Evolutionary conservation across 768 basidiomycete species (phyloP).

Genomic region (Cubamyces sp.): DNA sequence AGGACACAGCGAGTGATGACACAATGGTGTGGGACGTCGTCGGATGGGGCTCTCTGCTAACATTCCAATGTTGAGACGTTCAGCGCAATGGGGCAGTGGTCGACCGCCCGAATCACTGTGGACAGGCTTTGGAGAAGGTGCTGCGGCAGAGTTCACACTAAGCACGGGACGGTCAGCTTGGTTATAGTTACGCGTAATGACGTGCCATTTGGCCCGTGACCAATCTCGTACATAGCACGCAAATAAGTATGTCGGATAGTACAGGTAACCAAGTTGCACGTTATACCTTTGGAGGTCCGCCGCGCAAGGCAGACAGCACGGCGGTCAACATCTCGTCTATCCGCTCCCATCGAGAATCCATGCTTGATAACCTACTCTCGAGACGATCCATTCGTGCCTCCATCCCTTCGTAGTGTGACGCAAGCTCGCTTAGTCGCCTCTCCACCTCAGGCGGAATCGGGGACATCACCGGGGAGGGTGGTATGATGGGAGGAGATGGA

Average conservation of each 20-base stretch:
- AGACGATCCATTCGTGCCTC: constrained; percentile 4
- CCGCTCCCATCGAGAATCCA: background rate
- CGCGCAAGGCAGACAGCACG: background rate
- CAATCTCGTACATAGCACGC: too few relatives aligned
- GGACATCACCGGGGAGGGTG: background rate
- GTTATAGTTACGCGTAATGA: too few relatives aligned
- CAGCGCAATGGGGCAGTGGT: too few relatives aligned
- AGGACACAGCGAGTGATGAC: too few relatives aligned
- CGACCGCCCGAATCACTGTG: too few relatives aligned
- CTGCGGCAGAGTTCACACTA: too few relatives aligned
- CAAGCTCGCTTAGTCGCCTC: background rate
- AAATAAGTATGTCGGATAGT: background rate
- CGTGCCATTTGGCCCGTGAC: too few relatives aligned
- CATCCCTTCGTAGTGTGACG: background rate
- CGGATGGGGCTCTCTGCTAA: too few relatives aligned
- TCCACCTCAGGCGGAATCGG: background rate
- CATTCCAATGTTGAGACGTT: too few relatives aligned
- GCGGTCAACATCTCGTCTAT: constrained; percentile 5
- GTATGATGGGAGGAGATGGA: background rate
- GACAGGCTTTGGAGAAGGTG: too few relatives aligned
- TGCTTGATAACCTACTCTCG: background rate
- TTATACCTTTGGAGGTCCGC: background rate
- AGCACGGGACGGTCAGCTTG: too few relatives aligned
- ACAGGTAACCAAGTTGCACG: background rate
- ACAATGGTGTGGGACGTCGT: too few relatives aligned